A percentile compares a stretch with the other conserved stretches of the same genome.
phyloP scores from a whole-genome alignment of 2,329 filamentous ascomycete species.

The Tolypocladium inflatum region DNA sequence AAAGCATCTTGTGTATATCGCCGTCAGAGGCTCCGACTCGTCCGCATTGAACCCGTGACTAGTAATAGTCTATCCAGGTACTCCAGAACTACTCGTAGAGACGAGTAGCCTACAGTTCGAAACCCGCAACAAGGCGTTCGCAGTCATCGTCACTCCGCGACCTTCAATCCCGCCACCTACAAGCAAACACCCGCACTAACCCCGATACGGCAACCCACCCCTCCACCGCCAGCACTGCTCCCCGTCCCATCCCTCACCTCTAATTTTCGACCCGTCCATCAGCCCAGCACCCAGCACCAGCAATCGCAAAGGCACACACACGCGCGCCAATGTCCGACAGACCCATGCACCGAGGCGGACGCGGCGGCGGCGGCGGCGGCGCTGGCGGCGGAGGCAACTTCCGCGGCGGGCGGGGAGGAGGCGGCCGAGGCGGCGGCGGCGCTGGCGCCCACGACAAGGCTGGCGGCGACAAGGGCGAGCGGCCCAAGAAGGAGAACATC shows the following conservation, averaged over 20 bases:
- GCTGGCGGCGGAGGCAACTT: constrained; percentile 24
- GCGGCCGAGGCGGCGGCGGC: constrained; percentile 36
- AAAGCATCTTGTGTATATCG: not conserved
- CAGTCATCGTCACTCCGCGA: not conserved
- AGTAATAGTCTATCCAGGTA: no score
- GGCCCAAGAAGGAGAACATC: constrained; percentile 97
- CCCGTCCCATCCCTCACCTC: not conserved
- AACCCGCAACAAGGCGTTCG: no score
- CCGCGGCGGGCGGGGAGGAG: constrained; percentile 34
- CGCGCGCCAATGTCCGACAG: constrained; percentile 37
- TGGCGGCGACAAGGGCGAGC: constrained; percentile 48
- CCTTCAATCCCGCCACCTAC: no score
- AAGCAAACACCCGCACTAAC: not conserved
- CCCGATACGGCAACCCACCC: not conserved
- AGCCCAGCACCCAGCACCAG: not conserved
- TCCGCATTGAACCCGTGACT: not conserved
- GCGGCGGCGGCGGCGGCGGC: constrained; percentile 8
- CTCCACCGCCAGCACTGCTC: not conserved
- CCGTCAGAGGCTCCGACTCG: not conserved
- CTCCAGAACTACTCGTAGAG: no score
- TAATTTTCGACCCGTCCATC: not conserved
- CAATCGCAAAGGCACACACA: not conserved
- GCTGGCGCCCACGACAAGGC: constrained; percentile 24
- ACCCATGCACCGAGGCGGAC: constrained; percentile 35
- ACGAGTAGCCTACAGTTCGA: no score